phyloP scores from a whole-genome alignment of 2,329 filamentous ascomycete species.

The Cytospora mali region DNA sequence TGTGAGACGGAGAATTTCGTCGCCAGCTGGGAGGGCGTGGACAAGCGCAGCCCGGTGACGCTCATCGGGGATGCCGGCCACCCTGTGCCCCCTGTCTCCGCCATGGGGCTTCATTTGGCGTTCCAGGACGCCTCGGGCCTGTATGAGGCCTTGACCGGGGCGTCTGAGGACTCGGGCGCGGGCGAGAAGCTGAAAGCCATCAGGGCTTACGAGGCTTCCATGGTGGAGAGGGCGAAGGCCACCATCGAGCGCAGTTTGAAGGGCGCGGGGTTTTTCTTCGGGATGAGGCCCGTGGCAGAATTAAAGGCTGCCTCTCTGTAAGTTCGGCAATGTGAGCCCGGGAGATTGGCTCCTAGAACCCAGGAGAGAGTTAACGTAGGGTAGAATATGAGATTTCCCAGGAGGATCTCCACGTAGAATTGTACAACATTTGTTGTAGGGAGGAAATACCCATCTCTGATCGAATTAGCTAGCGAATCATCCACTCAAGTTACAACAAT shows the following conservation, averaged over 20 bases:
- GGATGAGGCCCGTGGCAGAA: neutral
- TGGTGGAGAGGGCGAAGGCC: neutral
- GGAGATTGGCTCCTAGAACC: neutral
- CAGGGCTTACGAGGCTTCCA: neutral
- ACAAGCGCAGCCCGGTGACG: constrained; percentile 10
- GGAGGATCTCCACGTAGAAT: neutral
- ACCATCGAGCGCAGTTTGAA: neutral
- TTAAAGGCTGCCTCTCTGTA: neutral
- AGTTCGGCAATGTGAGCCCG: neutral
- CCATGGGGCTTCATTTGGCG: constrained; percentile 22
- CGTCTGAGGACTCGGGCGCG: neutral
- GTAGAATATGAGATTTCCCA: neutral
- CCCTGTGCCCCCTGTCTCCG: constrained; percentile 17
- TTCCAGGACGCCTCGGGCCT: constrained; percentile 24
- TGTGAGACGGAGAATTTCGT: neutral
- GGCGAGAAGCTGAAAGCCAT: neutral
- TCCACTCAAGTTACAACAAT: too few relatives aligned
- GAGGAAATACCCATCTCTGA: neutral
- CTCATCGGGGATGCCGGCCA: constrained; percentile 29
- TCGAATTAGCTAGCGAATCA: neutral
- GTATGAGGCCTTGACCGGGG: neutral
- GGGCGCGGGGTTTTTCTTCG: neutral
- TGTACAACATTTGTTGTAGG: neutral
- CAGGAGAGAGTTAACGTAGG: neutral
- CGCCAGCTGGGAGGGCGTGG: neutral